Evolutionary conservation across 768 basidiomycete genomes (phyloP).

Genomic region (Collybiopsis confluens): DNA sequence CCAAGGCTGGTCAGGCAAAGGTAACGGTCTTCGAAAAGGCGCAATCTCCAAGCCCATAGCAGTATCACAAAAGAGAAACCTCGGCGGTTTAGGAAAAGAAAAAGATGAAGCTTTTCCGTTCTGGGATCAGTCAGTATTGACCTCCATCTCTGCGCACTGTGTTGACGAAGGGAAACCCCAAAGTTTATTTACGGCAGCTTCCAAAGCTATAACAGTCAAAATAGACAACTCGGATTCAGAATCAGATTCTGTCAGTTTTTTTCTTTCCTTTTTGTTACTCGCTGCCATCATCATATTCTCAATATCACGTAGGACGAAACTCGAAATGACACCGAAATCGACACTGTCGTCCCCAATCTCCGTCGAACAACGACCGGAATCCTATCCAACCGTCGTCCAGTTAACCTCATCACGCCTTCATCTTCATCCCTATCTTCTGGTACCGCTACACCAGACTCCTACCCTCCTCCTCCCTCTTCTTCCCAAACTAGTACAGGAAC

Average conservation of each 20-base stretch:
- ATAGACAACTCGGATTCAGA: slow-evolving; percentile 46
- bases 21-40: slow-evolving; percentile 79
- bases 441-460: slow-evolving; percentile 32
- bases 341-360: slow-evolving; percentile 23
- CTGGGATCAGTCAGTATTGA: slow-evolving; percentile 86
- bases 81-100: slow-evolving; percentile 88
- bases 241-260: neutral
- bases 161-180: neutral
- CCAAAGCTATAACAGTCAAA: slow-evolving; percentile 77
- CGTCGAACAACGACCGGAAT: slow-evolving; percentile 72
- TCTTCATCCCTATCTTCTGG: slow-evolving; percentile 48
- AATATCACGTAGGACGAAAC: neutral
- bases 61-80: slow-evolving; percentile 77
- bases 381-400: slow-evolving; percentile 65
- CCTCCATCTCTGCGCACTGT: neutral
- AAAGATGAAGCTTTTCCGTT: slow-evolving; percentile 95
- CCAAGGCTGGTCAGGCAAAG: slow-evolving; percentile 88
- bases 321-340: neutral
- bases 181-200: slow-evolving; percentile 79
- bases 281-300: neutral
- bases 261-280: neutral
- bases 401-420: slow-evolving; percentile 42
- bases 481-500: no score
- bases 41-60: slow-evolving; percentile 74
- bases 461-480: slow-evolving; percentile 28